Evolutionary conservation across 2,329 filamentous ascomycete species (phyloP).

Genomic region (Seiridium unicorne): DNA sequence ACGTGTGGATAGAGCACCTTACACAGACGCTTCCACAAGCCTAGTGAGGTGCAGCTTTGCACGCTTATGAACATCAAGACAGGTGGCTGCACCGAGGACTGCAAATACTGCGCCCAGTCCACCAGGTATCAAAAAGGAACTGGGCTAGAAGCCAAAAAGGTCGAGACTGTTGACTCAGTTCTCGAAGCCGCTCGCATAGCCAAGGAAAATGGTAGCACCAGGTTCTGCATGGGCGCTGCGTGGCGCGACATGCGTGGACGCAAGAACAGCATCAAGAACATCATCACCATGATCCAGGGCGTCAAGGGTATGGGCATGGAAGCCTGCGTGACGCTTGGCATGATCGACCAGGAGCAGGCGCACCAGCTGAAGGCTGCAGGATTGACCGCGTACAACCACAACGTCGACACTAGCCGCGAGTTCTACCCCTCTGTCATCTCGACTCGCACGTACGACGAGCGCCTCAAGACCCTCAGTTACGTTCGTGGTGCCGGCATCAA

Average conservation of each 20-base stretch:
- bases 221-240: conserved; percentile 94
- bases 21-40: conserved; percentile 83
- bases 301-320: conserved; percentile 84
- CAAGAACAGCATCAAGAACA: conserved; percentile 78
- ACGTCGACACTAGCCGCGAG: conserved; percentile 85
- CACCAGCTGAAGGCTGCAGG: conserved; percentile 80
- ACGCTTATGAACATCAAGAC: conserved; percentile 98
- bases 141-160: conserved; percentile 75
- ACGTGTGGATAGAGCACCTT: conserved; percentile 60
- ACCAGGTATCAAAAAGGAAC: conserved; percentile 76
- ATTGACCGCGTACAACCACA: conserved; percentile 91
- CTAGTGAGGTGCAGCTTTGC: conserved; percentile 83
- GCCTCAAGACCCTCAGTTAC: conserved; percentile 73
- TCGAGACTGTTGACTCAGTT: conserved; percentile 78
- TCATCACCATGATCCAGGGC: conserved; percentile 82
- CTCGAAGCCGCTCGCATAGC: conserved; percentile 75
- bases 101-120: conserved; percentile 89
- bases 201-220: conserved; percentile 79
- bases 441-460: conserved; percentile 83
- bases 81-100: conserved; percentile 88
- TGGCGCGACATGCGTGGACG: conserved; percentile 94
- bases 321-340: conserved; percentile 88
- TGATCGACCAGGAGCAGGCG: conserved; percentile 82
- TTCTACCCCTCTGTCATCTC: conserved; percentile 86
- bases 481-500: conserved; percentile 85